Evolutionary conservation across 106 monocot species (phyloP).

Genomic region (Phalaenopsis aphrodite): DNA sequence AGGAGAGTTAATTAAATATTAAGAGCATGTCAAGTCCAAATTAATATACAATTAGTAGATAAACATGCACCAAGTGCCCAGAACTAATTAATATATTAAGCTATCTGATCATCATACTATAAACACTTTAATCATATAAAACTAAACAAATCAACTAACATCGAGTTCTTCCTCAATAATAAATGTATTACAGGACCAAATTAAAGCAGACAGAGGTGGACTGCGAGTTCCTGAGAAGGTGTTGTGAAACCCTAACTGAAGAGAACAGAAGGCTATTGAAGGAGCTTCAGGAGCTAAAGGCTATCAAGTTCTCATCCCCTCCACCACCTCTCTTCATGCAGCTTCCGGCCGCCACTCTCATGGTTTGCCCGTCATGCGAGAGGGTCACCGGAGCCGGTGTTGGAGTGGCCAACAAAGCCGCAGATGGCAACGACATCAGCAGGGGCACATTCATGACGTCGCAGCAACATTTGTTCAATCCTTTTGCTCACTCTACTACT

Average conservation of each 20-base stretch:
- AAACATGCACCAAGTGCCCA: too few relatives aligned
- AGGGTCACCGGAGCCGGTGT: conserved; percentile 1
- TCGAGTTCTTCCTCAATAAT: not conserved
- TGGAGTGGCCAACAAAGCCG: not conserved
- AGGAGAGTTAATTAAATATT: too few relatives aligned
- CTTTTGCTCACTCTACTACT: conserved; percentile 6
- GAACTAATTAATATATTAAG: not conserved
- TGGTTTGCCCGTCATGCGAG: conserved; percentile 26
- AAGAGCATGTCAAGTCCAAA: too few relatives aligned
- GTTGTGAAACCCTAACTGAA: conserved; percentile 29
- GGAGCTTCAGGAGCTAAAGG: conserved; percentile 25
- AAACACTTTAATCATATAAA: not conserved
- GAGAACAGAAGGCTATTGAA: conserved; percentile 25
- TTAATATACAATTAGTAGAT: too few relatives aligned
- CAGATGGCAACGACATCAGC: not conserved
- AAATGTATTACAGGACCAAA: conserved; percentile 14
- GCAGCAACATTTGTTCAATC: conserved; percentile 2
- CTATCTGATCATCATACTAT: not conserved
- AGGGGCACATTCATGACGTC: not conserved
- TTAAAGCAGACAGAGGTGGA: conserved; percentile 28
- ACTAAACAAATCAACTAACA: not conserved
- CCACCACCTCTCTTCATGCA: conserved; percentile 14
- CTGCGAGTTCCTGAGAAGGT: conserved; percentile 31
- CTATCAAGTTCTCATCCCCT: conserved; percentile 13
- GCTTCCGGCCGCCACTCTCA: conserved; percentile 23